Evolutionary conservation across 148 eudicot species (phyloP).

Genomic region (Rhododendron mucronatum): DNA sequence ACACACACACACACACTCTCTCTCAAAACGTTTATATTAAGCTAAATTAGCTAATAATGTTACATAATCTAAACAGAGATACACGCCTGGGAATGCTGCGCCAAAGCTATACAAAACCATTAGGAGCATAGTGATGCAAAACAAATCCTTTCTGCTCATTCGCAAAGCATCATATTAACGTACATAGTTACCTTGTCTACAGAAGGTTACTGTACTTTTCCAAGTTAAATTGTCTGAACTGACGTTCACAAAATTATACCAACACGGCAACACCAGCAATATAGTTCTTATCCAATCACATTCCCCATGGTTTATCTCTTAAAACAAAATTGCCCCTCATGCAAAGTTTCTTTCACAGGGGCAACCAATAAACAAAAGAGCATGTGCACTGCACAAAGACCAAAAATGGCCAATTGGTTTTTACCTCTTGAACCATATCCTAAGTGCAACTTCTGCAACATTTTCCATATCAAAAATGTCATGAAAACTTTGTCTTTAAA

Average conservation of each 20-base stretch:
- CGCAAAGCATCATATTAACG: not conserved
- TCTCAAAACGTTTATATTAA: no score
- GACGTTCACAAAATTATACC: not conserved
- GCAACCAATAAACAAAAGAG: not conserved
- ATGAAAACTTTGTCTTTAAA: not conserved
- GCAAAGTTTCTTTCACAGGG: not conserved
- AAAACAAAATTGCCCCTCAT: not conserved
- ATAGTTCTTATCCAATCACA: not conserved
- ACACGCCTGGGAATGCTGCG: not conserved
- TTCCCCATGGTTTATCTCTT: not conserved
- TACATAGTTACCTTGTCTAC: not conserved
- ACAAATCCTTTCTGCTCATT: not conserved
- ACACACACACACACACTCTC: not conserved
- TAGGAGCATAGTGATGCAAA: not conserved
- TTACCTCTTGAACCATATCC: not conserved
- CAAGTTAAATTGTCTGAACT: not conserved
- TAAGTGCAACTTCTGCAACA: not conserved
- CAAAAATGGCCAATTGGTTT: not conserved
- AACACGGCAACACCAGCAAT: not conserved
- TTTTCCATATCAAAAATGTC: not conserved
- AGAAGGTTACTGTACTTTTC: not conserved
- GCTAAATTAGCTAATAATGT: not conserved
- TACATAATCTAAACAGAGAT: no score
- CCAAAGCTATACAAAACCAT: not conserved
- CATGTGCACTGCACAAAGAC: not conserved